Evolutionary conservation across 148 eudicot genomes (phyloP).

Genomic region (Salicornia ramosissima): DNA sequence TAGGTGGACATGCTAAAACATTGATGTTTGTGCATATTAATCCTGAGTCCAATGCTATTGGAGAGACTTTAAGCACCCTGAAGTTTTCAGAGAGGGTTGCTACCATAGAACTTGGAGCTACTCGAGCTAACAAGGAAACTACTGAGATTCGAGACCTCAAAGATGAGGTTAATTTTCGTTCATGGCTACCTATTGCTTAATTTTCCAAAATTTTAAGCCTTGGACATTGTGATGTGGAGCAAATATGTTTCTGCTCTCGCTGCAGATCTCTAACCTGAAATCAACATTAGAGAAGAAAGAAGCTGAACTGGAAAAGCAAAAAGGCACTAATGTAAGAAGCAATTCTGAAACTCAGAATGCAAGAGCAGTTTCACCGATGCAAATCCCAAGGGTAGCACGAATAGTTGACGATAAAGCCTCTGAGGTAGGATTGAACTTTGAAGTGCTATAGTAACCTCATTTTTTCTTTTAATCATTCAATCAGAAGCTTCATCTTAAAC

Average conservation of each 20-base stretch:
- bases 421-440: slow-evolving; percentile 63
- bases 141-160: slow-evolving; percentile 78
- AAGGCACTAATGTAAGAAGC: slow-evolving; percentile 35
- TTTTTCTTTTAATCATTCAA: no score
- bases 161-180: slow-evolving; percentile 56
- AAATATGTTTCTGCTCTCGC: neutral
- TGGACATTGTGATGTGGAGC: slow-evolving; percentile 1
- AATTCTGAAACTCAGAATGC: slow-evolving; percentile 39
- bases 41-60: slow-evolving; percentile 71
- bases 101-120: slow-evolving; percentile 84
- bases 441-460: no score
- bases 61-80: slow-evolving; percentile 88
- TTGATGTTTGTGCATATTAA: slow-evolving; percentile 96
- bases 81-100: slow-evolving; percentile 97
- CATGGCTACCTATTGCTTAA: neutral
- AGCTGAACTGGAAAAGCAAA: slow-evolving; percentile 65
- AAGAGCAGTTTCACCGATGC: slow-evolving; percentile 62
- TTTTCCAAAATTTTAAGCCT: neutral
- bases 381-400: slow-evolving; percentile 44
- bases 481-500: no score
- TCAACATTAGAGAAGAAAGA: slow-evolving; percentile 70
- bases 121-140: slow-evolving; percentile 85
- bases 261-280: slow-evolving; percentile 75
- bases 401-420: slow-evolving; percentile 42
- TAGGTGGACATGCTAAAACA: slow-evolving; percentile 96